These are phyloP conservation scores for Physcomitrellopsis africana DNA, from an alignment of 225 moss, liverwort and hornwort genomes.

Conservation along the genomic window DNA sequence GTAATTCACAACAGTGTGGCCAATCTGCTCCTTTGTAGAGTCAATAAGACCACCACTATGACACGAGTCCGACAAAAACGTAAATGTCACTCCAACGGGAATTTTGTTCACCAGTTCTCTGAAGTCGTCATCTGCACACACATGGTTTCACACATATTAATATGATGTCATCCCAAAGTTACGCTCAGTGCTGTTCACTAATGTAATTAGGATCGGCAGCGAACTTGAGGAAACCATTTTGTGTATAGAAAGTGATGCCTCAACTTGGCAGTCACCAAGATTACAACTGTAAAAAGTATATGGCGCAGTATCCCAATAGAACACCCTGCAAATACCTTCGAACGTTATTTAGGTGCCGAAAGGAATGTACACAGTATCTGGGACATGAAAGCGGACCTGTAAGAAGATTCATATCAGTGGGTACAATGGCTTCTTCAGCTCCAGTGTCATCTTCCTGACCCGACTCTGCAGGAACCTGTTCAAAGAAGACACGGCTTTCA, in stretches of 20 bases:
- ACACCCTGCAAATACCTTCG: background rate
- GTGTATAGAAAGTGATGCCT: background rate
- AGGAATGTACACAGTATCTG: background rate
- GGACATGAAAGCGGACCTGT: slow-evolving; percentile 56
- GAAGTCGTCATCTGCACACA: slow-evolving; percentile 83
- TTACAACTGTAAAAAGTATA: background rate
- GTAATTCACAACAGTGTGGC: slow-evolving; percentile 37
- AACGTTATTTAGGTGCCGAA: background rate
- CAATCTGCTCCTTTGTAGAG: slow-evolving; percentile 90
- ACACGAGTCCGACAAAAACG: slow-evolving; percentile 93
- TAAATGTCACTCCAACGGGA: slow-evolving; percentile 72
- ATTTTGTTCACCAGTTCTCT: slow-evolving; percentile 71
- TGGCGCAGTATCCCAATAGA: background rate
- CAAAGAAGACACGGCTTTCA: background rate
- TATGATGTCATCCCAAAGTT: background rate
- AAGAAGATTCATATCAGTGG: slow-evolving; percentile 82
- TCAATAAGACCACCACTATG: slow-evolving; percentile 98
- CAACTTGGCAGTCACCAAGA: background rate
- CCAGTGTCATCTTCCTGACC: slow-evolving; percentile 86
- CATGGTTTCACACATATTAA: background rate
- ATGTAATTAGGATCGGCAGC: background rate
- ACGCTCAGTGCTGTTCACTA: background rate
- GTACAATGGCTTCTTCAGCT: slow-evolving; percentile 88
- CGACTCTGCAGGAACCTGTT: slow-evolving; percentile 74
- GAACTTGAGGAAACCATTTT: background rate